Evolutionary conservation across 352 stramenopile species (phyloP).

Genomic region (Phytophthora brassicae): DNA sequence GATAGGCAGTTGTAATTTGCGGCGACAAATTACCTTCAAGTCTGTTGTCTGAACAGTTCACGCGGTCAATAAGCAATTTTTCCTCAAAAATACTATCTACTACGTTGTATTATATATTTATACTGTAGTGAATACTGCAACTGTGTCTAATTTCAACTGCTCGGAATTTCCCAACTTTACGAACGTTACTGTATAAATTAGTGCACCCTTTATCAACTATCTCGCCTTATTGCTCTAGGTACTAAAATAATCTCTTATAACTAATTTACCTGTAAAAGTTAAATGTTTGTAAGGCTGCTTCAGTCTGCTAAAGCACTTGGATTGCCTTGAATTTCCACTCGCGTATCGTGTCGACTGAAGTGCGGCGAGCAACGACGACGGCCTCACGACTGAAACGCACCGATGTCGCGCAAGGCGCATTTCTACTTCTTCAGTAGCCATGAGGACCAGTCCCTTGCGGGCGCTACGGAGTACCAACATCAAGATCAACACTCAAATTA

Average conservation of each 20-base stretch:
- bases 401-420: slow-evolving; percentile 2
- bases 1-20: not conserved
- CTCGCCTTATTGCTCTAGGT: not conserved
- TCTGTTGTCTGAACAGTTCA: not conserved
- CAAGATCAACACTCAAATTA: slow-evolving; percentile 23
- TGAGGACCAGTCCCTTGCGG: slow-evolving; percentile 13
- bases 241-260: too few relatives aligned
- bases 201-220: not conserved
- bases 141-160: slow-evolving; percentile 11
- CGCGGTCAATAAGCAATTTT: not conserved
- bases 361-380: not conserved
- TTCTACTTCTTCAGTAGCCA: not conserved
- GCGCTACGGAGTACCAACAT: slow-evolving; percentile 19
- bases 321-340: slow-evolving; percentile 14
- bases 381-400: too few relatives aligned
- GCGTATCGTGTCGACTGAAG: slow-evolving; percentile 1
- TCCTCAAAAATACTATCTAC: too few relatives aligned
- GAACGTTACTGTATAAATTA: not conserved
- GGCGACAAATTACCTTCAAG: not conserved
- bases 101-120: too few relatives aligned
- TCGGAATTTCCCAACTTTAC: not conserved
- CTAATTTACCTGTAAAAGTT: too few relatives aligned
- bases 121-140: slow-evolving; percentile 5
- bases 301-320: too few relatives aligned
- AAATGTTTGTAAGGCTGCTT: too few relatives aligned